Base-by-base conservation (phyloP, 495 filamentous ascomycete genomes). In the Penicillium pulvis region DNA sequence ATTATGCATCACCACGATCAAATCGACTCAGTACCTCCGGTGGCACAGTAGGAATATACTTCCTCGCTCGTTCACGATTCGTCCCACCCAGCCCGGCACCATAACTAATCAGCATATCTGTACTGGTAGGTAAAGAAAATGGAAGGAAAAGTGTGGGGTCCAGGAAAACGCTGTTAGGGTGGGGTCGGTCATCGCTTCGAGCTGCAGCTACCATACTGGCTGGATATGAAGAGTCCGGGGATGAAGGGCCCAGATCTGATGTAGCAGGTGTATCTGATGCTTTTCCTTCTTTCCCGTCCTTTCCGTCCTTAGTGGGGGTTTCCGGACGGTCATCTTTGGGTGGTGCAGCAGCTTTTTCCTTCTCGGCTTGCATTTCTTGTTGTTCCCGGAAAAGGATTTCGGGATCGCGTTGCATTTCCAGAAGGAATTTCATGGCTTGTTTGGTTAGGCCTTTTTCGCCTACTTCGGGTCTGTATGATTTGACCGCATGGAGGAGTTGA, bases 31-130 rank as follows among this genome's bases (percentile, higher is more conserved):
- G 75, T 63, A 97, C 96, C 72, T 99, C 94, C 2, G 93, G 87
- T 24, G 95, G 92, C 26, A 98, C 91, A 0, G 89, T 96, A 4
- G 94, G 94, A n/a, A 96, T 93, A 66, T 97, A 99, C 73, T 96
- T 97, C 56, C 91, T 81, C 69, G 94, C 94, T 45, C 92, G 81
- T 70, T 99, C 94, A 52, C 87, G 82, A 71, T 99, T 97, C 28
- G 93, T 80, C 0, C 94, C 94, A 4, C 94, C 94, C 61, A 97
- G 91, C 12, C 94, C 94, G 28, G 95, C 93, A 9, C 94, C 94
- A 65, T 94, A 99, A 61, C 85, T 92, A 39, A 99, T 82, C 59
- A 97, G 80, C 94, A 99, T 98, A 70, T 98, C 94, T 16, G 93
- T 97, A 57, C 92, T 95, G 6, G 94, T 96, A 1, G 94, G 94